Evolutionary conservation across 75 land plant species (phyloP).

Genomic region (Pinus albicaulis): DNA sequence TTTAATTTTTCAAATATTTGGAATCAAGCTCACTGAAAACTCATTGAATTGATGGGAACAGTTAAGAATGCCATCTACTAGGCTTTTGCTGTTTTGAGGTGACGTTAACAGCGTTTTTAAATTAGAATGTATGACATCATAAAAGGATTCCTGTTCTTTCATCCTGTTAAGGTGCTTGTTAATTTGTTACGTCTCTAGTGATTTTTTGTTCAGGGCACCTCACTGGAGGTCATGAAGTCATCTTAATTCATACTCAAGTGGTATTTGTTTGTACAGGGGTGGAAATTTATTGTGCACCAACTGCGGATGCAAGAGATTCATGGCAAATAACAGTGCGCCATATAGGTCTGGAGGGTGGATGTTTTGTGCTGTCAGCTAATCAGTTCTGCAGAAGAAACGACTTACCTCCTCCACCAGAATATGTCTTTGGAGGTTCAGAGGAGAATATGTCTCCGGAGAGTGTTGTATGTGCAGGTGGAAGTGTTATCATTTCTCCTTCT

Average conservation of each 20-base stretch:
- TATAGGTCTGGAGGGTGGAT: slow-evolving; percentile 94
- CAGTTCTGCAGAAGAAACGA: slow-evolving; percentile 94
- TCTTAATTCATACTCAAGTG: not conserved
- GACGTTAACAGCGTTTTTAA: no score
- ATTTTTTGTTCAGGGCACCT: not conserved
- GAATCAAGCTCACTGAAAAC: no score
- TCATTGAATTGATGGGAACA: no score
- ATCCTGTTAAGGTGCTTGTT: not conserved
- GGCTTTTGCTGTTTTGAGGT: no score
- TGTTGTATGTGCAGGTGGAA: slow-evolving; percentile 92
- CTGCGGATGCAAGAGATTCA: slow-evolving; percentile 76
- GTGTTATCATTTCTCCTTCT: slow-evolving; percentile 93
- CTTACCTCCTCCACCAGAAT: slow-evolving; percentile 96
- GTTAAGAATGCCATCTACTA: no score
- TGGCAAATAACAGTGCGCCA: slow-evolving; percentile 98
- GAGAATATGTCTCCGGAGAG: slow-evolving; percentile 72
- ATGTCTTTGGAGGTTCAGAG: slow-evolving; percentile 54
- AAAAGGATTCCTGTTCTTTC: not conserved
- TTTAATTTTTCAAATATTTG: no score
- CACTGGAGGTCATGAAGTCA: not conserved
- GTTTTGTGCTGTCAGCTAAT: slow-evolving; percentile 94
- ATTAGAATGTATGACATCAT: not conserved
- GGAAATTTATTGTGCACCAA: slow-evolving; percentile 97
- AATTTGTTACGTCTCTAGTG: not conserved
- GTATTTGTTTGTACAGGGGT: slow-evolving; percentile 48